phyloP scores from a whole-genome alignment of 805 yeast genomes.

The Pichia gijzeniarum region DNA sequence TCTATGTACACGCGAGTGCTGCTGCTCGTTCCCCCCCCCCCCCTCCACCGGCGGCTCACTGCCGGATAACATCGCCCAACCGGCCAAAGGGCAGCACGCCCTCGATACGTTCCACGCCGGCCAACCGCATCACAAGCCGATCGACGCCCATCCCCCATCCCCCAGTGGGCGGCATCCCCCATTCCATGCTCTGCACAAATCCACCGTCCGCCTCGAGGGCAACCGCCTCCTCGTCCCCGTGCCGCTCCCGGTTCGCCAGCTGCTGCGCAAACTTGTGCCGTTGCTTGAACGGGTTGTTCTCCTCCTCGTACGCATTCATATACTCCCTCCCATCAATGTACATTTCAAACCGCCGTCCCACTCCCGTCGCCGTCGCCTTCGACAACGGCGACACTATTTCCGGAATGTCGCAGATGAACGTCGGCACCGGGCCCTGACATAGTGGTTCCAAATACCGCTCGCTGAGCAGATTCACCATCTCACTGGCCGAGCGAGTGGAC shows the following conservation, averaged over 20 bases:
- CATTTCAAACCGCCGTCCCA: conserved; percentile 60
- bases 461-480: conserved; percentile 22
- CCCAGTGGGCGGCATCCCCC: conserved; percentile 96
- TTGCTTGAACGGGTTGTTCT: conserved; percentile 79
- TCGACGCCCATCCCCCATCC: conserved; percentile 98
- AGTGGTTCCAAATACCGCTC: conserved; percentile 56
- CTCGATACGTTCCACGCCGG: conserved; percentile 61
- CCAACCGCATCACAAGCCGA: conserved; percentile 72
- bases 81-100: conserved; percentile 72
- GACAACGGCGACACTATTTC: conserved; percentile 82
- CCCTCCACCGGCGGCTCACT: conserved; percentile 28
- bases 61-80: conserved; percentile 60
- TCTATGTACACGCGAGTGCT: too few relatives aligned
- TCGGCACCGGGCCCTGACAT: conserved; percentile 48
- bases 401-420: conserved; percentile 79
- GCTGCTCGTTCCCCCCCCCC: too few relatives aligned
- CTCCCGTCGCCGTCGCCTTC: conserved; percentile 42
- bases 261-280: conserved; percentile 56
- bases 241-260: conserved; percentile 36
- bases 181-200: conserved; percentile 74
- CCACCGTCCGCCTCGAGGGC: conserved; percentile 33
- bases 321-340: conserved; percentile 76
- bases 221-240: conserved; percentile 33
- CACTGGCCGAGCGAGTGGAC: conserved; percentile 21
- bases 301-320: conserved; percentile 94